Evolutionary conservation across 2,329 filamentous ascomycete species (phyloP).

Genomic region (Pseudogymnoascus sp.): DNA sequence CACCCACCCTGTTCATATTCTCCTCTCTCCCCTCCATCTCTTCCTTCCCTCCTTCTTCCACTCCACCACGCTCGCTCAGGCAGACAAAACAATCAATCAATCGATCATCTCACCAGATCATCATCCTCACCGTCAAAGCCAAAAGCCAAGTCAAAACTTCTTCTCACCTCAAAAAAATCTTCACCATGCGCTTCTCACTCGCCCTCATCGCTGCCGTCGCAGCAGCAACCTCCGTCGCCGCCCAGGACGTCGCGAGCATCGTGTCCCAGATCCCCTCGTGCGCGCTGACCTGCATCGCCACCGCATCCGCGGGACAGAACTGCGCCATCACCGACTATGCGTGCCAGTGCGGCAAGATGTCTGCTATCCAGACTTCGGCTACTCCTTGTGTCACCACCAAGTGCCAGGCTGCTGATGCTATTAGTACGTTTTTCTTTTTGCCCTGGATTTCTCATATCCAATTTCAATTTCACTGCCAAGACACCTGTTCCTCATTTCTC

Average conservation of each 20-base stretch:
- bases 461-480: not conserved
- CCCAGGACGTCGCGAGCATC: not conserved
- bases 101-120: not conserved
- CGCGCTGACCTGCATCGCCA: not conserved
- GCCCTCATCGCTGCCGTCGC: constrained; percentile 3
- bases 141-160: not conserved
- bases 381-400: not conserved
- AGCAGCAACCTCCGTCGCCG: not conserved
- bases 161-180: not conserved
- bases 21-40: not conserved
- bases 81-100: not conserved
- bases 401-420: not conserved
- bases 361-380: not conserved
- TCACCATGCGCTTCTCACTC: constrained; percentile 5
- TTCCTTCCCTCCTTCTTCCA: not conserved
- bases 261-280: constrained; percentile 2
- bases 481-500: not conserved
- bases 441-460: not conserved
- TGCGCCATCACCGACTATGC: not conserved
- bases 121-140: not conserved
- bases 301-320: not conserved
- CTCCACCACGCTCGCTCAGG: not conserved
- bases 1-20: not conserved
- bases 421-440: not conserved
- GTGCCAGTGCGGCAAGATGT: not conserved